A percentile compares a stretch with the other conserved stretches of the same genome.
phyloP scores from a whole-genome alignment of 495 filamentous ascomycete genomes.

The Tuber indicum region DNA sequence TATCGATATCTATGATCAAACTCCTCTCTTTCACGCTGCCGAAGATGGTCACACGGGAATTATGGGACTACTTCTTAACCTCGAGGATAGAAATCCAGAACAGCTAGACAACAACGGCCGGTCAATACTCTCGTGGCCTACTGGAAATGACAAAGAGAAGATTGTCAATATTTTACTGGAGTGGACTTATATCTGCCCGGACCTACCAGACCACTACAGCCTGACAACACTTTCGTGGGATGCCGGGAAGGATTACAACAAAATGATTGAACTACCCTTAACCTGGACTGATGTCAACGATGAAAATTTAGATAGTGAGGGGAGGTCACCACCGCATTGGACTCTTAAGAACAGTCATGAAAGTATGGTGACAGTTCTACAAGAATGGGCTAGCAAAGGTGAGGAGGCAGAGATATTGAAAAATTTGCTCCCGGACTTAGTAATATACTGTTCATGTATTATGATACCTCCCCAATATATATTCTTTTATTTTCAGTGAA shows the following conservation, averaged over 20 bases:
- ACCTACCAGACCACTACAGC: slow-evolving; percentile 13
- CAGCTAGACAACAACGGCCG: slow-evolving; percentile 14
- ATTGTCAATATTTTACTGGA: slow-evolving; percentile 29
- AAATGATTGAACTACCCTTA: slow-evolving; percentile 33
- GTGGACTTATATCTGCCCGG: slow-evolving; percentile 3
- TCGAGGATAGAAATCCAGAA: slow-evolving; percentile 12
- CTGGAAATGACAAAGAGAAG: slow-evolving; percentile 18
- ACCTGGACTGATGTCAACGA: slow-evolving; percentile 16
- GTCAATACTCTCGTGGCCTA: slow-evolving; percentile 25
- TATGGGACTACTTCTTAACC: slow-evolving; percentile 16
- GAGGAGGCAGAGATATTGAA: background rate
- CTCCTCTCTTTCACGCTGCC: slow-evolving; percentile 34
- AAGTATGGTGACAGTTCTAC: slow-evolving; percentile 4
- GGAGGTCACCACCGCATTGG: slow-evolving; percentile 12
- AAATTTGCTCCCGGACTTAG: background rate
- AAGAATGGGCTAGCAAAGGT: background rate
- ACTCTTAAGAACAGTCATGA: slow-evolving; percentile 23
- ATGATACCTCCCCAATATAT: too few relatives aligned
- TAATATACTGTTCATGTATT: background rate
- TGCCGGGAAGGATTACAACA: slow-evolving; percentile 20
- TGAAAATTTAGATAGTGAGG: slow-evolving; percentile 19
- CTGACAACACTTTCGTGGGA: slow-evolving; percentile 29
- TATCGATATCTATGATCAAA: slow-evolving; percentile 14
- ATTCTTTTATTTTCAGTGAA: too few relatives aligned
- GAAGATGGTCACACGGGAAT: slow-evolving; percentile 20